phyloP scores from a whole-genome alignment of 202 grass and related monocot species.

The Brachypodium distachyon region DNA sequence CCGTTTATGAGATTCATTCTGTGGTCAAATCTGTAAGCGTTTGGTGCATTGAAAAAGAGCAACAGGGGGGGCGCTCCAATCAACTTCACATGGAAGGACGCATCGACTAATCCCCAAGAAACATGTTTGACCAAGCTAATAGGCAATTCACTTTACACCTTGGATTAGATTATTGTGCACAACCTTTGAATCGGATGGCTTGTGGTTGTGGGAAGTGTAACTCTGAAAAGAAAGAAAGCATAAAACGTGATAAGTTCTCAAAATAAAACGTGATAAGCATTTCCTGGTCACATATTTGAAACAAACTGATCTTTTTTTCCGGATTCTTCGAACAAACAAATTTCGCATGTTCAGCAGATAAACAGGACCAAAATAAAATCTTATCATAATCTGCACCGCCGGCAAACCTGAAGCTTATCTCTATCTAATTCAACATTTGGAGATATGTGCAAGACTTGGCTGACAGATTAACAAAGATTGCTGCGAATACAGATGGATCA shows the following conservation, averaged over 20 bases:
- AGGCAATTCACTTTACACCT: background rate
- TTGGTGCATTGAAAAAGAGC: constrained; percentile 18
- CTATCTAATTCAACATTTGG: background rate
- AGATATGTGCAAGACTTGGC: background rate
- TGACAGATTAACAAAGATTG: background rate
- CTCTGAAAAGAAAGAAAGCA: background rate
- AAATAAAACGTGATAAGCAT: background rate
- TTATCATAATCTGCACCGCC: background rate
- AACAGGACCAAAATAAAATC: no score
- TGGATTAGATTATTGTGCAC: background rate
- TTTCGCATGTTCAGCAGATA: background rate
- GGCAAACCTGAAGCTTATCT: background rate
- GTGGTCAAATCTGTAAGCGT: constrained; percentile 23
- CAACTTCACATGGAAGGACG: constrained; percentile 28
- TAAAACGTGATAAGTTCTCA: no score
- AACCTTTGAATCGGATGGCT: background rate
- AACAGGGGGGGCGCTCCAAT: background rate
- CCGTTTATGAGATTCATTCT: background rate
- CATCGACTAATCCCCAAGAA: constrained; percentile 25
- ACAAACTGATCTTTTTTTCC: background rate
- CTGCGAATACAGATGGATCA: constrained; percentile 4
- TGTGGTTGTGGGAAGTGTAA: background rate
- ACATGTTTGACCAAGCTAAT: constrained; percentile 32
- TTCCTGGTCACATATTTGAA: background rate
- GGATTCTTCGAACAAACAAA: background rate